Evolutionary conservation across 2,329 filamentous ascomycete genomes (phyloP), one percentile per base, ranked within the genome.

Genomic region (Xylaria sp.): DNA sequence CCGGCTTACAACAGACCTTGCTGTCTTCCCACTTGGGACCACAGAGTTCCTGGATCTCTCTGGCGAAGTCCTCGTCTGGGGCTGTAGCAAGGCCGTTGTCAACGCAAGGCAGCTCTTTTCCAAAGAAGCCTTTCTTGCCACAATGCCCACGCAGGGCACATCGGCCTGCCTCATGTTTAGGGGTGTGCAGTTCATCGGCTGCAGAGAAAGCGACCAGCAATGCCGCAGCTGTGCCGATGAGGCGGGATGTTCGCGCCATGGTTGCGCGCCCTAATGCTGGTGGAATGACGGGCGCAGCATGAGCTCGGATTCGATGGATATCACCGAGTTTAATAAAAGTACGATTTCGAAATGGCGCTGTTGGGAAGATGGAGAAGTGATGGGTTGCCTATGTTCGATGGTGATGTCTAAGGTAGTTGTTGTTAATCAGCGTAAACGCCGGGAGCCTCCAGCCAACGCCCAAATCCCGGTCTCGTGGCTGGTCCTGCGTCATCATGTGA

Each of bases 91-190:
- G 78, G 3, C 82, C 92, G 72, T 99, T 99, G 76, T 99, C 93
- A 11, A 92, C 86, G 72, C 94, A 99, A 3, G 94, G 94, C 62
- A 97, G 80, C 67, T 96, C 85, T 59, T 91, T 89, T 58, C 92
- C 91, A 70, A 97, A 97, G 73, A 94, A 89, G 64, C 88, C 88
- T 75, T 93, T 88, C 74, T 92, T 92, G 52, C 94, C 94, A 72
- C 94, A 99, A 64, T 95, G 89, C 6, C 92, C 92, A 54, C 93
- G 85, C 63, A 97, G 91, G 0, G 93, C 91, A 75, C 93, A 97
- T 65, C 93, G 84, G 47, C 93, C 93, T 54, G 87, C 80, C 75
- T 97, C 92, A 68, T 97, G 93, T 65, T 86, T 90, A 1, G 80
- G 78, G 0, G 83, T 85, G 59, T 72, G 74, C 52, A 70, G 63